A percentile compares a stretch with the other conserved stretches of the same genome.
Evolutionary conservation across 202 grass and related monocot species (phyloP).

Genomic region (Zoysia matrella): DNA sequence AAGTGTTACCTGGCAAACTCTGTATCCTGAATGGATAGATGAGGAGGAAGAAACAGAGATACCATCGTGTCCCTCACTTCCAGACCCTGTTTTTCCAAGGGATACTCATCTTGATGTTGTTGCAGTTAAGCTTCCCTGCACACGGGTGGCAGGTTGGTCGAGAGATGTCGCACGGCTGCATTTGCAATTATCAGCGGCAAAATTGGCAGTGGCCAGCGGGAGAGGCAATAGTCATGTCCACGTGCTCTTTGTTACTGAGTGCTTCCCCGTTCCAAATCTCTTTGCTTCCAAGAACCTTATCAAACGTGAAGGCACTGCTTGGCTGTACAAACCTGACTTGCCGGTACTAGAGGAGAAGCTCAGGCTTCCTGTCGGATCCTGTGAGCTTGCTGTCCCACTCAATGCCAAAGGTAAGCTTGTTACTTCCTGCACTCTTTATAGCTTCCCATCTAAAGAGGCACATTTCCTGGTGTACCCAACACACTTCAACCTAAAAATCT

Average conservation of each 20-base stretch:
- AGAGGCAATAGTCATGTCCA: too few species aligned
- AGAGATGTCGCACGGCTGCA: slow-evolving; percentile 69
- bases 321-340: slow-evolving; percentile 79
- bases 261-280: slow-evolving; percentile 49
- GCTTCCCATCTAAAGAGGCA: slow-evolving; percentile 4
- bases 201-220: too few species aligned
- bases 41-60: slow-evolving; percentile 96
- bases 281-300: slow-evolving; percentile 83
- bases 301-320: slow-evolving; percentile 77
- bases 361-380: slow-evolving; percentile 79
- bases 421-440: slow-evolving; percentile 15
- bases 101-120: slow-evolving; percentile 65
- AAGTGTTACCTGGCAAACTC: slow-evolving; percentile 74
- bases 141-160: slow-evolving; percentile 61
- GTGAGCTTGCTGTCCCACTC: slow-evolving; percentile 86
- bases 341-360: slow-evolving; percentile 76
- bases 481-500: neutral
- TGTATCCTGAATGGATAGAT: slow-evolving; percentile 97
- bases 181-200: too few species aligned
- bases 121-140: slow-evolving; percentile 90
- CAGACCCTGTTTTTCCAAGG: slow-evolving; percentile 59
- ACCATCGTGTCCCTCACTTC: slow-evolving; percentile 69
- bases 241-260: too few species aligned
- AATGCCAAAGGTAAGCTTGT: slow-evolving; percentile 73
- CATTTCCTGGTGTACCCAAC: neutral